Evolutionary conservation across 345 rosid genomes (phyloP), one percentile per base, ranked within the genome.

Genomic region (Ailanthus altissimus): DNA sequence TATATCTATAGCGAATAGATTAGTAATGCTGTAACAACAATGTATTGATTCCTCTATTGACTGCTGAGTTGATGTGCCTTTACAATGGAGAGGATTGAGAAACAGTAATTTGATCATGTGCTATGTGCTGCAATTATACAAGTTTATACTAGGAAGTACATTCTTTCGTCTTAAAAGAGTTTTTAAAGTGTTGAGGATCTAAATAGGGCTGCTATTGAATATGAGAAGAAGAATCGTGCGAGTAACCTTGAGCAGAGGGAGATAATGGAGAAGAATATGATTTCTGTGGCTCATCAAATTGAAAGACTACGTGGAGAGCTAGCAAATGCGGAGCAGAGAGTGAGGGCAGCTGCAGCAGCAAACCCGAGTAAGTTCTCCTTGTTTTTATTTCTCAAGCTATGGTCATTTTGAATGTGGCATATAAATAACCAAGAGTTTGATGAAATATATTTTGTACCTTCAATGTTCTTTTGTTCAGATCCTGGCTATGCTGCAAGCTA

Each of bases 121-220:
- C 12, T 26, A 28, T 26, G 5, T 49, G 15, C 21, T 26, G n/a
- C 10, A 18, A 50, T 36, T 28, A 51, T 4, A 26, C 15, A 14
- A 67, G 5, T 12, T 25, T 16, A 25, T 72, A 1, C 11, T 69
- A 28, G 36, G 59, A 38, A 1, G 13, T 57, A 18, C 36, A 21
- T 70, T 15, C 25, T 62, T 73, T 58, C 18, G 4, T 50, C 63
- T 23, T 84, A n/a, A n/a, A n/a, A n/a, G n/a, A n/a, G n/a, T n/a
- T n/a, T n/a, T n/a, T n/a, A n/a, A n/a, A n/a, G n/a, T n/a, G n/a
- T n/a, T n/a, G n/a, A n/a, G n/a, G n/a, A n/a, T n/a, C n/a, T n/a
- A n/a, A 69, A 38, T 80, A 95, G 97, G 79, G 84, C 89, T 76
- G 97, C 97, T 56, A 77, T 93, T 79, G 94, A 90, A 78, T 58